These are phyloP conservation scores for Lachnellula subtilissima DNA, from an alignment of 2,329 filamentous ascomycete species.

Conservation along the genomic window DNA sequence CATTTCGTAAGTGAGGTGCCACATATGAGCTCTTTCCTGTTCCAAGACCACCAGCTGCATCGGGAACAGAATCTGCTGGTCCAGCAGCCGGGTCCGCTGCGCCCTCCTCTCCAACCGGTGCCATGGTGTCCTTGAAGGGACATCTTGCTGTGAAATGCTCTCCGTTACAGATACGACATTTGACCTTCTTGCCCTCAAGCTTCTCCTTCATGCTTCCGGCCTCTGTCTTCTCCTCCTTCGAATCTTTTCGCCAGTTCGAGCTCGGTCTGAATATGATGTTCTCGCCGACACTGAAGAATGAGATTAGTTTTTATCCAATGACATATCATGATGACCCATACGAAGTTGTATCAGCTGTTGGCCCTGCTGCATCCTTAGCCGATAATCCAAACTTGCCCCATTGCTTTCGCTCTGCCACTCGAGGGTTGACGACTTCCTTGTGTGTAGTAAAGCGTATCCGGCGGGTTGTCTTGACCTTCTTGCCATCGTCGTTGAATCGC, in stretches of 20 bases:
- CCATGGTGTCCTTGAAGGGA: conserved; percentile 99
- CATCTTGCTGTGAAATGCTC: conserved; percentile 99
- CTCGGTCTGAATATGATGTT: conserved; percentile 96
- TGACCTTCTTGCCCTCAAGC: conserved; percentile 99
- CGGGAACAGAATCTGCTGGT: conserved; percentile 38
- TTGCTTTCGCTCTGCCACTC: conserved; percentile 87
- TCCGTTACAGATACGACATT: conserved; percentile 97
- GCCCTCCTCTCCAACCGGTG: conserved; percentile 64
- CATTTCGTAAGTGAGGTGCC: conserved; percentile 84
- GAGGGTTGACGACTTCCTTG: conserved; percentile 92
- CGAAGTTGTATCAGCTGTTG: conserved; percentile 82
- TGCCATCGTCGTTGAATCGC: conserved; percentile 84
- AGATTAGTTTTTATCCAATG: conserved; percentile 10
- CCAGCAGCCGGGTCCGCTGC: conserved; percentile 49
- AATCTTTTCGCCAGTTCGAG: conserved; percentile 88
- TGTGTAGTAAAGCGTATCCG: conserved; percentile 89
- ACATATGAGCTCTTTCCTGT: conserved; percentile 80
- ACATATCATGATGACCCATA: conserved; percentile 8
- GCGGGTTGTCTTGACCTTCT: conserved; percentile 96
- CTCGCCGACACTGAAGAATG: conserved; percentile 63
- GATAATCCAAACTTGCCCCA: conserved; percentile 93
- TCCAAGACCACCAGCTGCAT: conserved; percentile 53
- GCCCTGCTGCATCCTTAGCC: conserved; percentile 77
- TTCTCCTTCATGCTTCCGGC: conserved; percentile 72
- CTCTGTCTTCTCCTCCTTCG: conserved; percentile 75